Percentiles rank a stretch among this genome's conserved stretches.
phyloP scores from a whole-genome alignment of 2,329 filamentous ascomycete genomes.

The Fusarium sp. region DNA sequence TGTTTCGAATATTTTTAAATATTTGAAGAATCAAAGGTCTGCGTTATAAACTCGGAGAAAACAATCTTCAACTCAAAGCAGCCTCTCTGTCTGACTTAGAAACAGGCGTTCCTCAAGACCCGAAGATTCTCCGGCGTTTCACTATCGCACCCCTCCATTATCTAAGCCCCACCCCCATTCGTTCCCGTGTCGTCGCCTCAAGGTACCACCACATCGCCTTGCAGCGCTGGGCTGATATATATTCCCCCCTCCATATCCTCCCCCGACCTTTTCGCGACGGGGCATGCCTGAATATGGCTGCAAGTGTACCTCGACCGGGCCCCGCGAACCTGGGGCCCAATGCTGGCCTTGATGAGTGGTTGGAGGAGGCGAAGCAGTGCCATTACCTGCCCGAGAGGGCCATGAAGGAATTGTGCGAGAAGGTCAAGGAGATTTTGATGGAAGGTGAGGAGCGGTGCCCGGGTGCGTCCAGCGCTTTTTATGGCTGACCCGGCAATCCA shows the following conservation, averaged over 20 bases:
- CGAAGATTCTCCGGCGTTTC: slow-evolving; percentile 46
- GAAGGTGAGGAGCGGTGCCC: slow-evolving; percentile 68
- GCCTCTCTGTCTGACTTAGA: neutral
- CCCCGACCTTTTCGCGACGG: slow-evolving; percentile 37
- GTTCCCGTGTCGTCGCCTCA: slow-evolving; percentile 31
- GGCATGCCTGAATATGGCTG: slow-evolving; percentile 50
- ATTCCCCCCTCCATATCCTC: slow-evolving; percentile 28
- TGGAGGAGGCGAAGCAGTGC: slow-evolving; percentile 95
- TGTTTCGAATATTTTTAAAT: neutral
- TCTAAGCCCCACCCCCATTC: slow-evolving; percentile 44
- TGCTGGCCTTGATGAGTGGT: slow-evolving; percentile 92
- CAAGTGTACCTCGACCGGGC: slow-evolving; percentile 80
- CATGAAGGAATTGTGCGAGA: slow-evolving; percentile 99
- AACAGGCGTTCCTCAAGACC: slow-evolving; percentile 13
- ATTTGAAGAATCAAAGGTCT: neutral
- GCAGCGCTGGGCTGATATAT: slow-evolving; percentile 40
- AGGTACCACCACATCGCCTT: slow-evolving; percentile 40
- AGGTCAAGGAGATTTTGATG: slow-evolving; percentile 98
- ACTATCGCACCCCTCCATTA: slow-evolving; percentile 44
- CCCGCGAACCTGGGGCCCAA: slow-evolving; percentile 84
- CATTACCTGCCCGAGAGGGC: slow-evolving; percentile 94
- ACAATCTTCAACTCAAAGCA: slow-evolving; percentile 1
- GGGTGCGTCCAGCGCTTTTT: neutral
- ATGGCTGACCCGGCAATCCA: slow-evolving; percentile 49
- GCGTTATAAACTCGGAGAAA: neutral